Base-by-base conservation (phyloP, 1,284 basidiomycete genomes). In the Ceratobasidium sp. region DNA sequence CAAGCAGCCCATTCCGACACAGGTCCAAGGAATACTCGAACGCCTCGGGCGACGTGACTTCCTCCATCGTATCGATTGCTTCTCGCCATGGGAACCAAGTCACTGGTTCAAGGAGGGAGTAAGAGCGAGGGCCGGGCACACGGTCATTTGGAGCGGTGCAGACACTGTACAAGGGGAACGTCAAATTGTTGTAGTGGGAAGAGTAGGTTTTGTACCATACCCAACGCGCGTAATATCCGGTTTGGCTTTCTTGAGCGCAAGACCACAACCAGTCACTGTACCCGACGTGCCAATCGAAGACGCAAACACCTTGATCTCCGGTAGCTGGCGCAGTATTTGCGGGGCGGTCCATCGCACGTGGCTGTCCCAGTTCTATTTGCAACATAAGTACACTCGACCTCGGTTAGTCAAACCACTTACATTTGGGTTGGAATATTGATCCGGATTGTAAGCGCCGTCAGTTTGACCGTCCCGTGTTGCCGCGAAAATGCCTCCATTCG, bases 321-420 rank as follows among this genome's bases (percentile, higher is more conserved):
- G 74, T 18, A 76, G 54, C 33, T 76, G 74, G 35, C 48, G 50
- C 4, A 66, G 23, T 20, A 76, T 54, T 41, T 76, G 74, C n/a
- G 74, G 74, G 3, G 62, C 74, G 12, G 74, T 76, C 74, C 74
- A 76, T 2, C 74, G 74, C 14, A 76, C 74, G 33, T 76, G 74
- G 6, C 62, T 64, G 27, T 76, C 74, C 30, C 62, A 76, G 54
- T 76, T 76, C 74, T 76, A n/a, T 20, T 38, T 38, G 38, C 38
- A 38, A 54, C 41, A 48, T 35, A 2, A 16, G 20, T 46, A 14
- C 7, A 6, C 20, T 57, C 3, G 33, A 2, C 50, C 7, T 38
- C 8, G 38, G 38, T 38, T 38, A 3, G 38, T 38, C 38, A 38
- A 38, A 38, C 38, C 8, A 38, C 62, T 18, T 33, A 76, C 74